phyloP scores from a whole-genome alignment of 129 eudicot genomes.

The Rutidosis leptorrhynchoides region DNA sequence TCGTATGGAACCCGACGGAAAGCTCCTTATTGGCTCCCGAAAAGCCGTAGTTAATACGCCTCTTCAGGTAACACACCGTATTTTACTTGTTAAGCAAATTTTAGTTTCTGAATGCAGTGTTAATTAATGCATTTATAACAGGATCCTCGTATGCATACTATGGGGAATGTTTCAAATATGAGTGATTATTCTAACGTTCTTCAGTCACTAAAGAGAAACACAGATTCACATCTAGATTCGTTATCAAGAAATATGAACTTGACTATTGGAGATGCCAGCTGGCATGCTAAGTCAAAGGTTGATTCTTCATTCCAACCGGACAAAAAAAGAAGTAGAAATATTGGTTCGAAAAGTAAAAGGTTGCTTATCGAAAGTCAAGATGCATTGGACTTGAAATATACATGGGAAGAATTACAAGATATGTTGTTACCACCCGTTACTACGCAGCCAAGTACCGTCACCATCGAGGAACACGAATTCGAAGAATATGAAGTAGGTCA shows the following conservation, averaged over 20 bases:
- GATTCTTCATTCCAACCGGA: conserved; percentile 50
- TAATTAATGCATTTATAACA: conserved; percentile 27
- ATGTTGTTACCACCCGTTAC: conserved; percentile 62
- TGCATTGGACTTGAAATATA: conserved; percentile 69
- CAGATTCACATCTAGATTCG: conserved; percentile 48
- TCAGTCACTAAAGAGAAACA: conserved; percentile 68
- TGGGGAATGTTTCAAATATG: conserved; percentile 45
- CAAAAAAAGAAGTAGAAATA: conserved; percentile 77
- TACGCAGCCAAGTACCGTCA: conserved; percentile 53
- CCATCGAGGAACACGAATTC: conserved; percentile 74
- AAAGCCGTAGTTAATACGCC: conserved; percentile 57
- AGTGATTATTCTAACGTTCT: conserved; percentile 57
- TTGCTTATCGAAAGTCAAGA: conserved; percentile 75
- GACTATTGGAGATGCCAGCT: conserved; percentile 43
- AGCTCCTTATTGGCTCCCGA: conserved; percentile 94
- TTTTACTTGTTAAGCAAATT: background rate
- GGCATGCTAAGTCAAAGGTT: conserved; percentile 39
- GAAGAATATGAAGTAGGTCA: conserved; percentile 85
- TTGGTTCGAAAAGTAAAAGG: conserved; percentile 78
- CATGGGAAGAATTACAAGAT: conserved; percentile 95
- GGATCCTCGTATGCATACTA: conserved; percentile 42
- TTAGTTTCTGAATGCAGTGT: background rate
- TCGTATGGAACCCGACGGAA: conserved; percentile 98
- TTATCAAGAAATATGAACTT: conserved; percentile 46
- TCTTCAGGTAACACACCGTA: conserved; percentile 51